phyloP scores from a whole-genome alignment of 306 rosid species.

The Sesbania bispinosa region DNA sequence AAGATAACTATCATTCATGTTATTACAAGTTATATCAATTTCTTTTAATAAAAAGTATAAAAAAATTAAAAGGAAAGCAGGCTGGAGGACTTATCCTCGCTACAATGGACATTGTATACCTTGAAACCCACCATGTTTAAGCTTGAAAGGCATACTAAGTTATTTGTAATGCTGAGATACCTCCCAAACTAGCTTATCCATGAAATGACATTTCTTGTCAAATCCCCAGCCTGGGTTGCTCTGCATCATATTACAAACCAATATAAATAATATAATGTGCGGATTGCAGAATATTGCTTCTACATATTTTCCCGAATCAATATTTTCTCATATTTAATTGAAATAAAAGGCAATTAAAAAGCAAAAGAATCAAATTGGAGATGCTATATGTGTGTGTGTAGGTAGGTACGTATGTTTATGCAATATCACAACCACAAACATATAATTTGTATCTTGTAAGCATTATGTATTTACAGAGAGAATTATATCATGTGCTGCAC shows the following conservation, averaged over 20 bases:
- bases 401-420: too few relatives aligned
- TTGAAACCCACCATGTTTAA: not conserved
- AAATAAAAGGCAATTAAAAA: not conserved
- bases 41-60: not conserved
- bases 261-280: constrained; percentile 7
- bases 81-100: constrained; percentile 8
- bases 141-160: constrained; percentile 14
- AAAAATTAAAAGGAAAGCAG: not conserved
- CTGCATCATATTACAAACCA: constrained; percentile 45
- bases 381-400: too few relatives aligned
- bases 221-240: constrained; percentile 97
- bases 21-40: constrained; percentile 19
- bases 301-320: not conserved
- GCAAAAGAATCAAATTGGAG: too few relatives aligned
- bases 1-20: constrained; percentile 1
- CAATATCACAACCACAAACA: not conserved
- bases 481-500: not conserved
- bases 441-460: too few relatives aligned
- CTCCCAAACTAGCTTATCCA: constrained; percentile 72
- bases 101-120: not conserved
- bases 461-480: not conserved
- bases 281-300: not conserved
- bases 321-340: constrained; percentile 5
- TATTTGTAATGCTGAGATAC: constrained; percentile 68
- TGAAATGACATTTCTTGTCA: constrained; percentile 82